Evolutionary conservation across 2,329 filamentous ascomycete species (phyloP).

Genomic region (Pleomassaria siparia): DNA sequence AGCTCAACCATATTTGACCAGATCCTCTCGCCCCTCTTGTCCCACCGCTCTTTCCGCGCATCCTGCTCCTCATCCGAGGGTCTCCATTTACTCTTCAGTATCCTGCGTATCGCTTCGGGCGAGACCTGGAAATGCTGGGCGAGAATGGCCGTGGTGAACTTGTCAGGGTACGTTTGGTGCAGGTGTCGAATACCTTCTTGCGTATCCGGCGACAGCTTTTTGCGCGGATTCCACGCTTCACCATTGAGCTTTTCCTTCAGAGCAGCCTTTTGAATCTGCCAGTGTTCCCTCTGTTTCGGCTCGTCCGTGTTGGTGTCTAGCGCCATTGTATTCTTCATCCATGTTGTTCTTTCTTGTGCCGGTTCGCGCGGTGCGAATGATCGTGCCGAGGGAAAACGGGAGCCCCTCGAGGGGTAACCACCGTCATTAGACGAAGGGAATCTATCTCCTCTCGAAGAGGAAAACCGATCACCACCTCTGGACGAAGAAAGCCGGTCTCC

Average conservation of each 20-base stretch:
- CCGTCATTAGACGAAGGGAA: background rate
- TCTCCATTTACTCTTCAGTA: conserved; percentile 77
- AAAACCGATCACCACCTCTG: background rate
- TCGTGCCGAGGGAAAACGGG: background rate
- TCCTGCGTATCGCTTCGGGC: conserved; percentile 81
- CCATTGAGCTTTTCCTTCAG: conserved; percentile 77
- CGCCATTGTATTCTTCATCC: background rate
- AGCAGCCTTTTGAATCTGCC: conserved; percentile 76
- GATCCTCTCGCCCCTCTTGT: conserved; percentile 51
- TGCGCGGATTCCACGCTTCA: conserved; percentile 76
- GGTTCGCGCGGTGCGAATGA: background rate
- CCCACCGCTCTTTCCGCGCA: conserved; percentile 48
- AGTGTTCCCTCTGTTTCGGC: conserved; percentile 50
- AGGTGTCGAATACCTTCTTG: conserved; percentile 86
- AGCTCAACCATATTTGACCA: conserved; percentile 51
- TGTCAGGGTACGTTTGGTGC: conserved; percentile 72
- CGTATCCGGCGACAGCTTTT: conserved; percentile 87
- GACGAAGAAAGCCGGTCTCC: background rate
- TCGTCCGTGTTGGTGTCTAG: conserved; percentile 2
- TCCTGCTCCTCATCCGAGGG: conserved; percentile 55
- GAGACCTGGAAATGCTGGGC: conserved; percentile 83
- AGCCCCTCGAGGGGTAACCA: background rate
- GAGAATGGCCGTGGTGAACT: conserved; percentile 73
- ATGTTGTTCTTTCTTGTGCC: background rate
- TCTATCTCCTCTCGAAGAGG: background rate